A percentile compares a stretch with the other conserved stretches of the same genome.
phyloP scores from a whole-genome alignment of 805 yeast genomes.

The Candida odintsovae region DNA sequence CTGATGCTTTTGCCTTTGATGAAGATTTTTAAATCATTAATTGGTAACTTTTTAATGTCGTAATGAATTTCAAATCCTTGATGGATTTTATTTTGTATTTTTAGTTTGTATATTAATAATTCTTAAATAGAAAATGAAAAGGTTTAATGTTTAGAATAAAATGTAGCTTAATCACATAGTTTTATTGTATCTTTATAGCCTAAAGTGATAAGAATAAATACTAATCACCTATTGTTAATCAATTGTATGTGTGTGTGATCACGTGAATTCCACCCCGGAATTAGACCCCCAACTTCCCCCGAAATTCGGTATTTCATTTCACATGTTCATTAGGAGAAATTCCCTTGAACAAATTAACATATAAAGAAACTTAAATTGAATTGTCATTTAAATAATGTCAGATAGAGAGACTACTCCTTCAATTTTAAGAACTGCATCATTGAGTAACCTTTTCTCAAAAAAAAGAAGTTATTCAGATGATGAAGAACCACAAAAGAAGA shows the following conservation, averaged over 20 bases:
- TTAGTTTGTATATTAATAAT: neutral
- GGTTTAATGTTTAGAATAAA: neutral
- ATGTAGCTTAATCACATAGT: too few relatives aligned
- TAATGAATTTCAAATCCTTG: neutral
- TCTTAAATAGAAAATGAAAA: neutral
- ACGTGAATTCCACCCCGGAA: neutral
- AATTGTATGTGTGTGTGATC: neutral
- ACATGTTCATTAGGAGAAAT: neutral
- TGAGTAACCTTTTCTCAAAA: conserved; percentile 5
- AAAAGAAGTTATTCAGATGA: conserved; percentile 6
- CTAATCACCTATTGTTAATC: too few relatives aligned
- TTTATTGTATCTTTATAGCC: too few relatives aligned
- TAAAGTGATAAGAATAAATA: too few relatives aligned
- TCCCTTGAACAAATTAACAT: too few relatives aligned
- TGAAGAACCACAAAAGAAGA: conserved; percentile 14
- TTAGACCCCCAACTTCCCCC: too few relatives aligned
- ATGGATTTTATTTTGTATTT: neutral
- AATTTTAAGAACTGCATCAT: conserved; percentile 6
- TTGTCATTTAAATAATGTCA: neutral
- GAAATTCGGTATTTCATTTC: neutral
- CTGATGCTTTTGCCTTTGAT: conserved; percentile 71
- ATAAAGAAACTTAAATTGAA: too few relatives aligned
- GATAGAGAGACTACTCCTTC: neutral
- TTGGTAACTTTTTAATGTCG: neutral
- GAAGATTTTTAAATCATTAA: conserved; percentile 70